Evolutionary conservation across 352 stramenopile species (phyloP), one percentile per base, ranked within the genome.

Genomic region (Globisporangium viniferum): DNA sequence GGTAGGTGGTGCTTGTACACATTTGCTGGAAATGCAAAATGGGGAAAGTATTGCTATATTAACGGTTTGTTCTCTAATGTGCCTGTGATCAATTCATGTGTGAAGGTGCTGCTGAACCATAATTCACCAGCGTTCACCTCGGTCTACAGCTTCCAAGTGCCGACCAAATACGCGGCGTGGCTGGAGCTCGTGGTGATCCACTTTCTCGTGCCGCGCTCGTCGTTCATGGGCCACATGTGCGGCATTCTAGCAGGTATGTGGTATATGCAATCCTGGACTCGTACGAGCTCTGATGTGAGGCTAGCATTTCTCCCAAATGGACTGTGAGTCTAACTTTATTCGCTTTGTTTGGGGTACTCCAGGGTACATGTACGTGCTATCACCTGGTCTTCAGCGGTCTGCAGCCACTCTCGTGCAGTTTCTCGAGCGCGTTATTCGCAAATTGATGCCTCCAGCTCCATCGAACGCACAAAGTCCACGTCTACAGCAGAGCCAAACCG

Each of bases 141-240:
- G 1, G 66, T 96, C 0, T 86, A 92, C 68, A 85, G 78, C 29
- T 87, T 97, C 44, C 72, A 73, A 24, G 76, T 98, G 15, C 88
- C 89, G 7, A 94, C 89, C 2, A 94, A 95, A 59, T 97, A 97
- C 54, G 89, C 82, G 5, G 80, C 92, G 24, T 97, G 91, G 91
- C 75, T 96, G 2, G 92, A 98, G 71, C 74, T 98, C 15, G 65
- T 94, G 15, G 60, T 95, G 31, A 95, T 95, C 4, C 90, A 95
- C 57, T 39, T 93, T 20, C 67, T 97, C 22, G 86, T 96, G 1
- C 91, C 87, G 1, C 81, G 90, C 54, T 75, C 91, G 14, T 95
- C 91, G 10, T 86, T 98, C 49, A 68, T 97, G 29, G 90, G 88
- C 29, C 91, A 97, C 77, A 79, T 92, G 56, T 93, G 86, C 44